Base-by-base conservation (phyloP, 805 yeast species). In the Saccharomycopsis oosterbeekiorum region DNA sequence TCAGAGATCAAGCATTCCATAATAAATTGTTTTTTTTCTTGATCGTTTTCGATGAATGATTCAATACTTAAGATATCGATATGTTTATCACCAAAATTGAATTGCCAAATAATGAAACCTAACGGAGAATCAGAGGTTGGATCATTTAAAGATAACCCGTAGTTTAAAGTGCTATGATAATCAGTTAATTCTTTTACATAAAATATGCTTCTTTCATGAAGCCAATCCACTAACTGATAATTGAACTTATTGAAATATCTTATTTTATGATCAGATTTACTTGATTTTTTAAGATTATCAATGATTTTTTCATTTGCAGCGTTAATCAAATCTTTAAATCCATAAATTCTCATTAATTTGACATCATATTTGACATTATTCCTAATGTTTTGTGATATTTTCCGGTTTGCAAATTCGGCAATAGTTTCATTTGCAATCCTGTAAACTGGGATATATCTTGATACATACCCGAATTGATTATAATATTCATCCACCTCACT, bases 401-500 rank as follows among this genome's bases (percentile, higher is more conserved):
- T 29, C 6, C 34, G 6, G 3, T 29, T 17, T 36, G 17, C 41
- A 40, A 19, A 21, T 14, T 8, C 19, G 3, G 8, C 15, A 47
- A 40, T 51, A 4, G 34, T 17, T 14, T 51, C 43, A 8, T 69
- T 62, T 1, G 67, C 63, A 17, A 76, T 63, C 47, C 68, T 63
- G 59, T 75, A 77, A 36, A 74, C 58, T 14, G 77, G 76, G 5
- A 75, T 74, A 57, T 74, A 77, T 56, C 67, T 59, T 17, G 76
- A 73, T n/a, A 69, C 73, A 68, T 80, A 87, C 0, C 92, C 96
- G 65, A 85, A 82, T 64, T 76, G 74, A 42, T 76, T 73, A 70
- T 90, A 90, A 66, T 79, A 88, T 39, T 77, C 79, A 15, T 88
- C 93, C 21, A 88, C 82, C 57, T 85, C 94, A 64, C 93, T 85